Evolutionary conservation across 1,284 basidiomycete species (phyloP), one percentile per base, ranked within the genome.

Genomic region (Phylloporus sp.): DNA sequence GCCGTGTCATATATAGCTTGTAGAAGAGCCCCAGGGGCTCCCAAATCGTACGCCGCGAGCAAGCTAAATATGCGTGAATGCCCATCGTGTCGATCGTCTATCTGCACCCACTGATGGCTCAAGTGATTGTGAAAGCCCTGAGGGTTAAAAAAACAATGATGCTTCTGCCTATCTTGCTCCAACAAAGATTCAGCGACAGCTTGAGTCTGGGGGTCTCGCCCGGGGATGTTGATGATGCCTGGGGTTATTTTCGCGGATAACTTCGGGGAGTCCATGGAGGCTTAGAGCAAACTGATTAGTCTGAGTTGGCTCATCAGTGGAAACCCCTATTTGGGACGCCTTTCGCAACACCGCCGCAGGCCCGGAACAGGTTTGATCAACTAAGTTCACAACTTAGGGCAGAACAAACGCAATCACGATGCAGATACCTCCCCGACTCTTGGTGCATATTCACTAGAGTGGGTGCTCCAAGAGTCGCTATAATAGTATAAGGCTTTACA

Each of bases 21-120:
- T 46, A 91, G 66, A 17, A 87, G 77, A 22, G 79, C 75, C 0
- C 83, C 70, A 2, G 86, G 70, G 1, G 87, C 88, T 2, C 89
- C 89, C 26, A 91, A 74, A 63, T 90, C 86, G 68, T 90, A 91
- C 4, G 86, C 84, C 2, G 89, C 86, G 0, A 91, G 75, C 1
- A 88, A 58, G 72, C 87, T 84, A 66, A n/a, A 67, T 11, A n/a
- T 10, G 37, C n/a, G 52, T 59, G 20, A 58, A 49, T 7, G 10
- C 17, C 28, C 13, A 40, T 17, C 39, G 28, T 54, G 31, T 44
- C 32, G 22, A 58, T 15, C 20, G 42, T n/a, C 22, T 17, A 42
- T 20, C 42, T 18, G 29, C 13, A 69, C 82, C 70, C 57, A 84
- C 83, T 86, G 84, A 66, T 85, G 84, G 61, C 79, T 81, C n/a